Evolutionary conservation across 139 green algal species (phyloP).

Genomic region (Coelastrella sp.): DNA sequence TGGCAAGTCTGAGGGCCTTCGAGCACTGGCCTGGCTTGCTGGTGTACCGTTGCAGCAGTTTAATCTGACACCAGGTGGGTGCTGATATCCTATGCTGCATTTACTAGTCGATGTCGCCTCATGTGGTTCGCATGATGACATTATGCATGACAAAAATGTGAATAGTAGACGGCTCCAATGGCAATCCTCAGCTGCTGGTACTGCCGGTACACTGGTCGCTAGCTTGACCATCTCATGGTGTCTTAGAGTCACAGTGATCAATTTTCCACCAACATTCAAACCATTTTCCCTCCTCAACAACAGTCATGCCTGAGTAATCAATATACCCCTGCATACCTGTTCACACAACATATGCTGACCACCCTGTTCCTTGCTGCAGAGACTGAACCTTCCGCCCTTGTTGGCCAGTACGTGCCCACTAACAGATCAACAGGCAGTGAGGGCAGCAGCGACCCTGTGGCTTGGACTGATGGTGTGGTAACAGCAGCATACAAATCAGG

Average conservation of each 20-base stretch:
- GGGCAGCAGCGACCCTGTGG: neutral
- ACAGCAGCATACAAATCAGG: slow-evolving; percentile 47
- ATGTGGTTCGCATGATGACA: neutral
- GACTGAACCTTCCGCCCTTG: slow-evolving; percentile 51
- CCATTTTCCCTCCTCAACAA: no score
- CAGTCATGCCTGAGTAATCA: no score
- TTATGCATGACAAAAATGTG: no score
- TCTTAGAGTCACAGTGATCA: no score
- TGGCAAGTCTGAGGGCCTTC: slow-evolving; percentile 43
- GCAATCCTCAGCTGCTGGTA: no score
- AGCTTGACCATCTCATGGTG: no score
- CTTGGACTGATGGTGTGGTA: slow-evolving; percentile 50
- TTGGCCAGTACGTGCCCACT: slow-evolving; percentile 47
- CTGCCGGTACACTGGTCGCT: no score
- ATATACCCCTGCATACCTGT: no score
- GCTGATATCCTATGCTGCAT: neutral
- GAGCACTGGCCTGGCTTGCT: slow-evolving; percentile 13
- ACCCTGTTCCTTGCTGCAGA: slow-evolving; percentile 50
- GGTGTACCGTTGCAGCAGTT: slow-evolving; percentile 23
- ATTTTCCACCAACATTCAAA: no score
- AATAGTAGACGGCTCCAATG: no score
- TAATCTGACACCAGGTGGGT: slow-evolving; percentile 38
- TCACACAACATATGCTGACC: no score
- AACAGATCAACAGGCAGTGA: neutral
- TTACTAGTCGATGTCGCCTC: no score